phyloP scores from a whole-genome alignment of 257 asterid genomes.

The Mitragyna speciosa region DNA sequence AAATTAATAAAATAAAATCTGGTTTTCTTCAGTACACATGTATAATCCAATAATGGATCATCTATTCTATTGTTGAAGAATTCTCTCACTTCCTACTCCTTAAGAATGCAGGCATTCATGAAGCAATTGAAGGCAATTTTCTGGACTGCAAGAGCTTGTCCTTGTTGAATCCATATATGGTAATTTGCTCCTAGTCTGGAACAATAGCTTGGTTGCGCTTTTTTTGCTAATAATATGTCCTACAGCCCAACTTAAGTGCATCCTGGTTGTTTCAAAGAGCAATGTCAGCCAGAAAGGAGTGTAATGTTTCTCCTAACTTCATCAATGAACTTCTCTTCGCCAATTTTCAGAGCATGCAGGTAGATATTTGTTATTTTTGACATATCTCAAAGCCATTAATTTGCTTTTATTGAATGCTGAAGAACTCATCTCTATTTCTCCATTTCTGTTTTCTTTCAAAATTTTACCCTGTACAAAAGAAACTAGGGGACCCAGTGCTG shows the following conservation, averaged over 20 bases:
- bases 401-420: neutral
- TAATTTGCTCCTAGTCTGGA: conserved; percentile 26
- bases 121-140: conserved; percentile 64
- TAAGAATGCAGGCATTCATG: conserved; percentile 65
- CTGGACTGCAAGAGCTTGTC: conserved; percentile 76
- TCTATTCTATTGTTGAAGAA: neutral
- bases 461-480: conserved; percentile 36
- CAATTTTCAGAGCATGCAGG: conserved; percentile 95
- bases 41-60: no score
- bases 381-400: neutral
- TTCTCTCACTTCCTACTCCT: conserved; percentile 7
- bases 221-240: conserved; percentile 13
- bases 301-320: conserved; percentile 67
- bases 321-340: conserved; percentile 75
- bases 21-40: no score
- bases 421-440: neutral
- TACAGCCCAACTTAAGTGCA: conserved; percentile 90
- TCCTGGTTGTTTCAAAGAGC: conserved; percentile 98
- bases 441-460: neutral
- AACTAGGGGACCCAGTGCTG: conserved; percentile 92
- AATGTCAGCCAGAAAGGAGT: conserved; percentile 81
- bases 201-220: neutral
- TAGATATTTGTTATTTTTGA: conserved; percentile 11
- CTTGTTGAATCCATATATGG: conserved; percentile 87
- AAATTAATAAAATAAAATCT: no score